Conservation (phyloP, 345 rosid genomes). For the Isatis tinctoria region DNA sequence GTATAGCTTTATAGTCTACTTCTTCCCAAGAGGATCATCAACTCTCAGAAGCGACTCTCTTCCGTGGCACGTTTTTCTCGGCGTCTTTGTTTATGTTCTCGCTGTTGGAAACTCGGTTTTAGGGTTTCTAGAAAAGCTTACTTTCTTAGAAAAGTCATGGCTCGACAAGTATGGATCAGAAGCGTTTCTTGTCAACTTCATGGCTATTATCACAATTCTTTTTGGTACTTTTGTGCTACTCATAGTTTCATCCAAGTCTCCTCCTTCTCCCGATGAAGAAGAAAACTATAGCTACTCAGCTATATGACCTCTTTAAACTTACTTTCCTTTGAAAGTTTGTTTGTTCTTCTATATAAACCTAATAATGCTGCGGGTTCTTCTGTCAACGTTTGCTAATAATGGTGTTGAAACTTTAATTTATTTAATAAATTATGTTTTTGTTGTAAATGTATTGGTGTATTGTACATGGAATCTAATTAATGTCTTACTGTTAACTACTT, state of each 20-base stretch:
- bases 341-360: no score
- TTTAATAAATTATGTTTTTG: no score
- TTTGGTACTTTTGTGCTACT: slow-evolving; percentile 61
- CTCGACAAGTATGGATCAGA: slow-evolving; percentile 67
- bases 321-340: neutral
- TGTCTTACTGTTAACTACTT: no score
- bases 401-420: neutral
- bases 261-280: slow-evolving; percentile 35
- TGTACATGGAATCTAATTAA: no score
- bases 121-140: slow-evolving; percentile 83
- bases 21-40: slow-evolving; percentile 60
- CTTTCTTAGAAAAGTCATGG: slow-evolving; percentile 69
- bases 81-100: slow-evolving; percentile 54
- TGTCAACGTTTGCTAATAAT: neutral
- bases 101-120: slow-evolving; percentile 57
- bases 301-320: slow-evolving; percentile 22
- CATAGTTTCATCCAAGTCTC: slow-evolving; percentile 36
- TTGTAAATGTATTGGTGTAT: no score
- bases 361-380: neutral
- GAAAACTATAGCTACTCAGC: slow-evolving; percentile 49
- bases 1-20: slow-evolving; percentile 62
- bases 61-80: slow-evolving; percentile 73
- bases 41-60: slow-evolving; percentile 44
- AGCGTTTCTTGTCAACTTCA: slow-evolving; percentile 82
- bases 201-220: slow-evolving; percentile 54